Evolutionary conservation across 495 filamentous ascomycete genomes (phyloP), one percentile per base, ranked within the genome.

Genomic region (Aspergillus incahuasiensis): DNA sequence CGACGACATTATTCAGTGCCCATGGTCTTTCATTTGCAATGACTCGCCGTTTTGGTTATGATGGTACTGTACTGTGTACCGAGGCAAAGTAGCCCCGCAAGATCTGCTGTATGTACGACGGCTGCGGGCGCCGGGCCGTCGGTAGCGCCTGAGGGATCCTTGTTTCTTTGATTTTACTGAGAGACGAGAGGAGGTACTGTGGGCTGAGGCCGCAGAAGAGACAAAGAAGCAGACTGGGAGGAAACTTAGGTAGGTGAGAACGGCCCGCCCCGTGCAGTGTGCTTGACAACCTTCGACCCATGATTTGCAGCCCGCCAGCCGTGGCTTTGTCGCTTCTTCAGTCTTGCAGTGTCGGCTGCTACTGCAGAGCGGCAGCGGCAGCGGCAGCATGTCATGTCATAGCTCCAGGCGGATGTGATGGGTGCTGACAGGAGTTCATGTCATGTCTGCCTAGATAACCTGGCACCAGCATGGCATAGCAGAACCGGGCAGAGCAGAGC

Each of bases 71-170:
- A 8, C 25, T 4, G 25, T 4, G 25, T 28, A 28, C 25, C 4
- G 25, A 28, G 25, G 25, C 8, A 41, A 28, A 39, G 51, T 22
- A 52, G 58, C 55, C 58, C 58, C 58, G 62, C 58, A 61, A 57
- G 62, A 61, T 59, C 58, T 58, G 45, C 58, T 64, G 62, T 58
- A 64, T 61, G 62, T 64, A 59, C 61, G 62, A 61, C 62, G 62
- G 62, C 58, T 59, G 58, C 62, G 62, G 62, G 62, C 50, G 58
- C 61, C 62, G 62, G 62, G 22, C 62, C 62, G 62, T 64, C 62
- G 48, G 58, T 64, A 64, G 62, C 58, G 62, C 38, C 38, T 32
- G 8, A 9, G 34, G 40, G n/a, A 42, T 52, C 48, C 42, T 24
- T 52, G 47, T 51, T n/a, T 12, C 3, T 32, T 28, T 28, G 4